Evolutionary conservation across 2,329 filamentous ascomycete species (phyloP).

Genomic region (Fusarium hostae): DNA sequence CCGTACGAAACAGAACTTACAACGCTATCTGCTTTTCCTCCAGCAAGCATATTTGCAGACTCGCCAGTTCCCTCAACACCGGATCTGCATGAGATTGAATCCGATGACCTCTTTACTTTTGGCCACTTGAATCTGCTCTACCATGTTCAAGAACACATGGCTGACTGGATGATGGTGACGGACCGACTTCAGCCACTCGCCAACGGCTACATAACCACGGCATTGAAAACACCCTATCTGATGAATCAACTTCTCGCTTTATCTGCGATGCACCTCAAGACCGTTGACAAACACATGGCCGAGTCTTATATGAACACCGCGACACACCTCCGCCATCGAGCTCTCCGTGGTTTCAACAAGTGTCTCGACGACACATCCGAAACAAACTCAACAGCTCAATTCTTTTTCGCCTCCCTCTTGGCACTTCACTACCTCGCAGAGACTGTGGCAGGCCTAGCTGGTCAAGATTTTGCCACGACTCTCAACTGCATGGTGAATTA

Average conservation of each 20-base stretch:
- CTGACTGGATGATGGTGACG: slow-evolving; percentile 1
- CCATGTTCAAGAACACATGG: slow-evolving; percentile 1
- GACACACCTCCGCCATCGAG: not conserved
- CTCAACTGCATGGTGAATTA: slow-evolving; percentile 4
- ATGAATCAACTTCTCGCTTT: slow-evolving; percentile 30
- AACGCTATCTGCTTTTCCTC: not conserved
- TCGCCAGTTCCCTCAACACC: not conserved
- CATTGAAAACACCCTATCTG: slow-evolving; percentile 13
- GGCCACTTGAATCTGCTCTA: slow-evolving; percentile 15
- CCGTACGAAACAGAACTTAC: slow-evolving; percentile 4
- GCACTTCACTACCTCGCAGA: slow-evolving; percentile 23
- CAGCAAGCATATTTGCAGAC: not conserved
- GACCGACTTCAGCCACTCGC: not conserved
- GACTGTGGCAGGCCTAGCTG: not conserved
- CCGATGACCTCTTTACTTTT: slow-evolving; percentile 7
- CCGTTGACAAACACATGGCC: not conserved
- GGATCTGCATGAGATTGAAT: not conserved
- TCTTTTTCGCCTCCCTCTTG: slow-evolving; percentile 19
- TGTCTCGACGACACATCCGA: not conserved
- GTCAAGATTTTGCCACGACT: not conserved
- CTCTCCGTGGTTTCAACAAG: slow-evolving; percentile 15
- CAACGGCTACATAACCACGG: not conserved
- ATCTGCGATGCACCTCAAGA: slow-evolving; percentile 12
- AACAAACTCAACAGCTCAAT: slow-evolving; percentile 9
- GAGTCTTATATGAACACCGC: not conserved